Evolutionary conservation across 208 protist genomes (phyloP), one percentile per base, ranked within the genome.

Genomic region (Leishmania amazonensis): DNA sequence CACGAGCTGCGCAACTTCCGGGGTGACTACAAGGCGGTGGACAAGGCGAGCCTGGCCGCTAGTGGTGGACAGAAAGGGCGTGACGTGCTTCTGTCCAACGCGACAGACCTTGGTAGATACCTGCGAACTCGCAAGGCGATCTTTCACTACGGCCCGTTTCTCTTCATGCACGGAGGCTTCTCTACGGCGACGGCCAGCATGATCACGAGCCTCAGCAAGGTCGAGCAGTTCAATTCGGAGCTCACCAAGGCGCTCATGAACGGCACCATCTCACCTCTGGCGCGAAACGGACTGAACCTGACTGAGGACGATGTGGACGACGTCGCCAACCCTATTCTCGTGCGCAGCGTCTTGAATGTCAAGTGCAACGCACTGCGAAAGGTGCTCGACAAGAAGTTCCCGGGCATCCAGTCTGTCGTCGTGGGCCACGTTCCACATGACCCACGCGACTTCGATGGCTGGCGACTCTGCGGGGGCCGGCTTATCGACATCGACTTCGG

Each of bases 111-210:
- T 3, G 96, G 94, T 35, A 78, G 81, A 57, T 97, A 97, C 82
- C 81, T 97, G 73, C 91, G 94, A 47, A 95, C 92, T 2, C 89
- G 91, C 75, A 90, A 93, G 73, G 92, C 91, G 40, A 92, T 95
- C 47, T 96, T 87, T 83, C 91, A 90, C 80, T 88, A 95, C 70
- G 91, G 91, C n/a, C 88, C 90, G 9, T 97, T 95, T 79, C 87
- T 97, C 76, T 98, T 98, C 79, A 95, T 97, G 91, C 94, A 98
- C 81, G 96, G 93, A n/a, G 96, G 96, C 24, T 91, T 98, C 77
- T 96, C 94, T n/a, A 88, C 87, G 35, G 90, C 88, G 9, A 96
- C 91, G 19, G 86, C 91, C 31, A 84, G 75, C 54, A 93, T 94
- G 83, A 89, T 97, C 24, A 95, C 89, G 42, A 91, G 87, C 78